Conservation (phyloP, 2,329 filamentous ascomycete genomes). For the Cercospora sp. region DNA sequence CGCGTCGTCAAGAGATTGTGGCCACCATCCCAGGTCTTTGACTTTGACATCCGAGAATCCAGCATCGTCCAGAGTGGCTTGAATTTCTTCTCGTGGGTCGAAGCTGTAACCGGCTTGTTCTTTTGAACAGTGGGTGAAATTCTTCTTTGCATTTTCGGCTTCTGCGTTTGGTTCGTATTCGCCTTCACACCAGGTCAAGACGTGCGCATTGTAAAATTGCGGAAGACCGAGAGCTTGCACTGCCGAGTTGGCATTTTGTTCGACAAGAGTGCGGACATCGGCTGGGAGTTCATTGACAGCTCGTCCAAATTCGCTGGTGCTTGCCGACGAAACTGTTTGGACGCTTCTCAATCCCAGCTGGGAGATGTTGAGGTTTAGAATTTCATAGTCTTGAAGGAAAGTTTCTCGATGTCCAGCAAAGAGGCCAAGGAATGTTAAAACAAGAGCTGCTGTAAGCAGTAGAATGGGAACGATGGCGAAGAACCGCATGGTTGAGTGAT, state of each 20-base stretch:
- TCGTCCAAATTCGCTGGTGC: constrained; percentile 16
- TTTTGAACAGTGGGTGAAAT: constrained; percentile 58
- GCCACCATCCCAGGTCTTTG: constrained; percentile 55
- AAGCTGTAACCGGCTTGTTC: constrained; percentile 58
- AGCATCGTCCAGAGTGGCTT: constrained; percentile 49
- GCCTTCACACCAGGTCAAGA: constrained; percentile 61
- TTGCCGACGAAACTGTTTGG: constrained; percentile 30
- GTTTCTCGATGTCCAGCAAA: constrained; percentile 59
- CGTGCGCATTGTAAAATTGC: constrained; percentile 62
- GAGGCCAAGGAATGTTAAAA: constrained; percentile 60
- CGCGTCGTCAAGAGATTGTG: constrained; percentile 55
- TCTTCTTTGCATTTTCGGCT: constrained; percentile 44
- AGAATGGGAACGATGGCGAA: constrained; percentile 3
- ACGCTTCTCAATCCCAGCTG: constrained; percentile 47
- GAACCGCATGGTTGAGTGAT: not conserved
- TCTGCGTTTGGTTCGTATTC: constrained; percentile 45
- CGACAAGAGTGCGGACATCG: not conserved
- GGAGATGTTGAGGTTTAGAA: constrained; percentile 61
- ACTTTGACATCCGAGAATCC: constrained; percentile 48
- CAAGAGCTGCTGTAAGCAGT: constrained; percentile 49
- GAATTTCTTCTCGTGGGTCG: constrained; percentile 53
- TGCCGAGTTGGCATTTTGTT: constrained; percentile 31
- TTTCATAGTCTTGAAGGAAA: constrained; percentile 57
- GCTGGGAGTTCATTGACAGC: constrained; percentile 40
- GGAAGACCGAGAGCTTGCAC: constrained; percentile 55